Percentiles rank a stretch among this genome's conserved stretches.
These are phyloP conservation scores for Xylaria sp. DNA, from an alignment of 2,329 filamentous ascomycete genomes.

Conservation along the genomic window DNA sequence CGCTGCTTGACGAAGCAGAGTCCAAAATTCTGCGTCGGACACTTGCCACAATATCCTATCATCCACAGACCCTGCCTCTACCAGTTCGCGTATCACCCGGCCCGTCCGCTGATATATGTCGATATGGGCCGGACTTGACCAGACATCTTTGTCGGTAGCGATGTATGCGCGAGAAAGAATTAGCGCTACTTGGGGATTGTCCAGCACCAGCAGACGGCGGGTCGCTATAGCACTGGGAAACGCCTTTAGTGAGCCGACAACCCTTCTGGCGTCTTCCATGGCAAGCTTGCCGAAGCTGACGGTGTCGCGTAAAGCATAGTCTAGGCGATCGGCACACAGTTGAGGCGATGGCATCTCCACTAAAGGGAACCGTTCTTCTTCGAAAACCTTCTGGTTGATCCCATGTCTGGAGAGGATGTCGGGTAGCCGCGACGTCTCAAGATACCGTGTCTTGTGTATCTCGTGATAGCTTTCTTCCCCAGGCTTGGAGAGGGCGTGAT, in stretches of 20 bases:
- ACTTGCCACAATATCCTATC: slow-evolving; percentile 43
- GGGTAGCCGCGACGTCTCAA: slow-evolving; percentile 43
- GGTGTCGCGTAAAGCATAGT: slow-evolving; percentile 47
- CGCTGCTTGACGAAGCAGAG: slow-evolving; percentile 36
- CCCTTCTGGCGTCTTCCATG: slow-evolving; percentile 37
- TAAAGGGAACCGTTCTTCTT: slow-evolving; percentile 47
- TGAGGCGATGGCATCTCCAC: slow-evolving; percentile 47
- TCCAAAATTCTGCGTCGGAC: slow-evolving; percentile 46
- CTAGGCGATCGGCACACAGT: slow-evolving; percentile 48
- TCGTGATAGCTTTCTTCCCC: slow-evolving; percentile 48
- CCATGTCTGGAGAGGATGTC: slow-evolving; percentile 43
- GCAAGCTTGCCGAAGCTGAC: slow-evolving; percentile 42
- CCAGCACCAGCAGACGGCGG: slow-evolving; percentile 43
- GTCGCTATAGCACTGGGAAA: slow-evolving; percentile 35
- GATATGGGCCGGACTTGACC: slow-evolving; percentile 46
- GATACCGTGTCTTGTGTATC: slow-evolving; percentile 46
- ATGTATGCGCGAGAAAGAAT: slow-evolving; percentile 43
- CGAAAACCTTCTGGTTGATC: slow-evolving; percentile 40
- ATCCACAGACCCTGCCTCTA: slow-evolving; percentile 32
- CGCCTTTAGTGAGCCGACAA: slow-evolving; percentile 39
- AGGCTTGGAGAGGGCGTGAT: slow-evolving; percentile 45
- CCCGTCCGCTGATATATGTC: slow-evolving; percentile 44
- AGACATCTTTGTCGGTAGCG: slow-evolving; percentile 44
- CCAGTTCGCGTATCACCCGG: slow-evolving; percentile 38
- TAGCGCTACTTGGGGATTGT: slow-evolving; percentile 38